Conservation (phyloP, 768 basidiomycete species). For the Mycena pura region DNA sequence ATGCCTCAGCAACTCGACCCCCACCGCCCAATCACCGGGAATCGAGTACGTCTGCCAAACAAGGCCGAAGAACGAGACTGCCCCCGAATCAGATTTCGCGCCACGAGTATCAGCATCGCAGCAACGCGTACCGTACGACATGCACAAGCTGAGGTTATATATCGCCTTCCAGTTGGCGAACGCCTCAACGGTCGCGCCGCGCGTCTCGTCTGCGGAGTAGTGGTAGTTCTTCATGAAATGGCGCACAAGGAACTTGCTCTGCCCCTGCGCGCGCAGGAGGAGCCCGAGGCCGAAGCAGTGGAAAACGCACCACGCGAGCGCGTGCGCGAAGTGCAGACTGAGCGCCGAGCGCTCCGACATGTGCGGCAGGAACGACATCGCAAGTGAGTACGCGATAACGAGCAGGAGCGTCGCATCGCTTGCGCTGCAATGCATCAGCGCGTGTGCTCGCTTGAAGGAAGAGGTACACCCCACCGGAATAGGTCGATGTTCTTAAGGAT, state of each 20-base stretch:
- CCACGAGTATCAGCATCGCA: neutral
- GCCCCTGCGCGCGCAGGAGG: conserved; percentile 83
- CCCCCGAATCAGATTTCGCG: conserved; percentile 7
- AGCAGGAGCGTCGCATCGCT: conserved; percentile 85
- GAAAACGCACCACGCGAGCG: conserved; percentile 84
- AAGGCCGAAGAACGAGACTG: conserved; percentile 85
- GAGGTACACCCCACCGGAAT: conserved; percentile 64
- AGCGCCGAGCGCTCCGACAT: conserved; percentile 57
- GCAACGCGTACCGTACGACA: conserved; percentile 80
- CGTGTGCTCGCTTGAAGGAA: conserved; percentile 29
- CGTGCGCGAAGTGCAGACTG: conserved; percentile 81
- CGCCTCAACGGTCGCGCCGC: conserved; percentile 88
- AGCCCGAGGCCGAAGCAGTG: conserved; percentile 89
- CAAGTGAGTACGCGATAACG: conserved; percentile 70
- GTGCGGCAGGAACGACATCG: conserved; percentile 63
- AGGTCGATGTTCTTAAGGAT: conserved; percentile 84
- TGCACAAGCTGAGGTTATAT: conserved; percentile 92
- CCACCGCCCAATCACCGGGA: conserved; percentile 86
- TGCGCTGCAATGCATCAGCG: conserved; percentile 59
- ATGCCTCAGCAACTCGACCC: conserved; percentile 86
- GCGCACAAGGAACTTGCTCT: conserved; percentile 87
- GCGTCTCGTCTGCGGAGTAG: conserved; percentile 76
- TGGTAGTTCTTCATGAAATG: conserved; percentile 96
- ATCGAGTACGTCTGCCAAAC: conserved; percentile 91
- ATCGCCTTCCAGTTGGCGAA: conserved; percentile 95